A percentile compares a stretch with the other conserved stretches of the same genome.
Conservation (phyloP, 306 rosid genomes). For the Macrotyloma uniflorum region DNA sequence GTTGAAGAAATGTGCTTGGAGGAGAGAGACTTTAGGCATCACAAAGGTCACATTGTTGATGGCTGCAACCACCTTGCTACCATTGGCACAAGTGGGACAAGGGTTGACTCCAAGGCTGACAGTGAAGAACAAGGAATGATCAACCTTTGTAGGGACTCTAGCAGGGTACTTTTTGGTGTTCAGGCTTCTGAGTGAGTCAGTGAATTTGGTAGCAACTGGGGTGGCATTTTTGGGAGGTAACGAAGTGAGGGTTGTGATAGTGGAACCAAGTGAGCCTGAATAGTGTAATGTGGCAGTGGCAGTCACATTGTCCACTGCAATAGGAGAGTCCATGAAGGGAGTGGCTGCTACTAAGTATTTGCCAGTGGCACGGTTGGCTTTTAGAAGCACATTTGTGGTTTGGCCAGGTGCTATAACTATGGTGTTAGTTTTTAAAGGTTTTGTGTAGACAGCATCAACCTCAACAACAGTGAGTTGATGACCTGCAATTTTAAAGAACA, state of each 20-base stretch:
- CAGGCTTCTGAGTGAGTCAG: constrained; percentile 63
- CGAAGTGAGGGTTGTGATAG: constrained; percentile 57
- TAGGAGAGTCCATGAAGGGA: constrained; percentile 78
- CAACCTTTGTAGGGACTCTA: constrained; percentile 64
- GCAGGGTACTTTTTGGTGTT: constrained; percentile 69
- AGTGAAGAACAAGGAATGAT: constrained; percentile 78
- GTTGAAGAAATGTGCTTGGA: constrained; percentile 85
- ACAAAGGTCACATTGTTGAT: constrained; percentile 79
- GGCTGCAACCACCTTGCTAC: constrained; percentile 67
- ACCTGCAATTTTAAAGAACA: constrained; percentile 80
- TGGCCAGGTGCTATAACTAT: constrained; percentile 88
- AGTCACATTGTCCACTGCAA: constrained; percentile 59
- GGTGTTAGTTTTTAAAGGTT: constrained; percentile 69
- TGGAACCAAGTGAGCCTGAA: constrained; percentile 42
- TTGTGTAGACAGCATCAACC: constrained; percentile 84
- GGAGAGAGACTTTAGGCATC: constrained; percentile 76
- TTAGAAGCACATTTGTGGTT: constrained; percentile 77
- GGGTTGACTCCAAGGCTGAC: constrained; percentile 74
- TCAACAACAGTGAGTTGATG: constrained; percentile 75
- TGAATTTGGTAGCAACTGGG: constrained; percentile 51
- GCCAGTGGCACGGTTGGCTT: constrained; percentile 48
- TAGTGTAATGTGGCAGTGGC: constrained; percentile 76
- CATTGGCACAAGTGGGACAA: constrained; percentile 59
- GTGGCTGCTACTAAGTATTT: constrained; percentile 68
- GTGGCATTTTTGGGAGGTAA: constrained; percentile 70